Evolutionary conservation across 495 filamentous ascomycete species (phyloP).

Genomic region (Penicillium desertorum): DNA sequence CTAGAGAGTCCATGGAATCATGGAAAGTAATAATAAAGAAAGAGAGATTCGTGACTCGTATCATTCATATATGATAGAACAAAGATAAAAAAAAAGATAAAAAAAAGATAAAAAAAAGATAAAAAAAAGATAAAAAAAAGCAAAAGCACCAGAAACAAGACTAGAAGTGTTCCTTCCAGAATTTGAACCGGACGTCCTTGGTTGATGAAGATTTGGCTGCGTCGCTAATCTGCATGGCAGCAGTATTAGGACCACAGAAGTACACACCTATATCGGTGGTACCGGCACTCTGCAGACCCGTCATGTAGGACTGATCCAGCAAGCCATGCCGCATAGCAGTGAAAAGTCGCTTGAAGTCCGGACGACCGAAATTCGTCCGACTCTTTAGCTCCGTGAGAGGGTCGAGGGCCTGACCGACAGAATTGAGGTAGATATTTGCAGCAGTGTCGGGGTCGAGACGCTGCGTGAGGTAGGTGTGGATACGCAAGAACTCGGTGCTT

Average conservation of each 20-base stretch:
- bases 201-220: constrained; percentile 70
- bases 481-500: constrained; percentile 86
- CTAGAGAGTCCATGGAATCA: not conserved
- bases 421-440: constrained; percentile 95
- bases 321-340: constrained; percentile 85
- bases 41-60: constrained; percentile 27
- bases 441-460: constrained; percentile 86
- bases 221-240: constrained; percentile 79
- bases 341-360: constrained; percentile 84
- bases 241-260: constrained; percentile 86
- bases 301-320: constrained; percentile 77
- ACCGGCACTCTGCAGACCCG: constrained; percentile 66
- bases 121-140: no score
- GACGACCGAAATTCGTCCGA: constrained; percentile 92
- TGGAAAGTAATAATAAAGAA: not conserved
- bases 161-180: constrained; percentile 96
- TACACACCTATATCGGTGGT: constrained; percentile 92
- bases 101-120: no score
- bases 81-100: constrained; percentile 6
- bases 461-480: constrained; percentile 97
- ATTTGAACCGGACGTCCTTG: constrained; percentile 85
- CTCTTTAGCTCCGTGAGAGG: constrained; percentile 87
- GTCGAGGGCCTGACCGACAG: constrained; percentile 80
- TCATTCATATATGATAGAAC: constrained; percentile 19
- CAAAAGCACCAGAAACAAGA: not conserved